Base-by-base conservation (phyloP, 179 eudicot genomes). In the Spergularia azorica region DNA sequence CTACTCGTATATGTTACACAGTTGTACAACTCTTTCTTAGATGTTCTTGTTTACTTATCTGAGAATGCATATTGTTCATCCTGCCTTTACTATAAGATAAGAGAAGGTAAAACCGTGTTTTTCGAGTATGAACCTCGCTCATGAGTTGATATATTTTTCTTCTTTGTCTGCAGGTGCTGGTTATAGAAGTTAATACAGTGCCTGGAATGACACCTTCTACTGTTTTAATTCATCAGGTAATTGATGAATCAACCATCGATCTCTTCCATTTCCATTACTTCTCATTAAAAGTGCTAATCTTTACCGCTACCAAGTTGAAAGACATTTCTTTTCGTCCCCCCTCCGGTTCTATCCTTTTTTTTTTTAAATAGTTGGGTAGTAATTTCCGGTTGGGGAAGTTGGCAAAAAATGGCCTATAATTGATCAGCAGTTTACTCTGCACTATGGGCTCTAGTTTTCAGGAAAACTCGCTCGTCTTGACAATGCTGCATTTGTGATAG, bases 161-260 rank as follows among this genome's bases (percentile, higher is more conserved):
- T 68, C 54, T 63, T 18, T 78, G 39, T 60, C 52, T 81, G 72
- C 87, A 94, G 98, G 95, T 94, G 62, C 81, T 94, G 66, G 85
- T 92, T 73, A 94, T 94, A 65, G 98, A 94, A 85, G 98, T 90
- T 54, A 94, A 94, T 75, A 94, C 97, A 6, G 97, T 94, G 72
- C 98, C 98, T 51, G 97, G 98, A 81, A 92, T 94, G 98, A 94
- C 98, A 14, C 98, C 98, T 13, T 94, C 98, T 59, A 94, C 98
- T 41, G 98, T 92, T 66, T 86, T 94, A 78, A 88, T 94, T 72
- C 97, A 92, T 87, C 98, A 92, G 98, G 98, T 91, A 80, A 86
- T 82, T 41, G 41, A 4, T 54, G 10, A 43, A 43, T 57, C 9
- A 76, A 16, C 6, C 52, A 39, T 57, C 57, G 20, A 57, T 43